phyloP scores from a whole-genome alignment of 495 filamentous ascomycete species.

The Trichocladium antarcticum region DNA sequence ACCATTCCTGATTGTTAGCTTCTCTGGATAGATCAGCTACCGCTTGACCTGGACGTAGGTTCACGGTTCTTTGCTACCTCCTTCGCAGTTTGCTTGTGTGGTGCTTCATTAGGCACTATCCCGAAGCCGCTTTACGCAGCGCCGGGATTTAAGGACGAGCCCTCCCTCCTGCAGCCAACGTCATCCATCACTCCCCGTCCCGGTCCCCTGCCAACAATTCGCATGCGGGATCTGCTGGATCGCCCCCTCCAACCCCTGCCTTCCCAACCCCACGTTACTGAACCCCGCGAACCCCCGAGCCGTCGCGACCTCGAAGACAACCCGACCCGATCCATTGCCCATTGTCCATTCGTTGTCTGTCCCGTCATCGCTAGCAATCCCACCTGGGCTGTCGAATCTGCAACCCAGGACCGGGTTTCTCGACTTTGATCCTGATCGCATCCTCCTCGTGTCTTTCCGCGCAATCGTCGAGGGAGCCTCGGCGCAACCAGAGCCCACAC shows the following conservation, averaged over 20 bases:
- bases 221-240: background rate
- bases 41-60: no score
- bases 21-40: no score
- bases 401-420: slow-evolving; percentile 3
- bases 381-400: slow-evolving; percentile 2
- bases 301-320: background rate
- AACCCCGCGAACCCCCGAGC: slow-evolving; percentile 4
- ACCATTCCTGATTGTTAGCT: no score
- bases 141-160: slow-evolving; percentile 4
- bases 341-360: background rate
- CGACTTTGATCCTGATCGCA: slow-evolving; percentile 1
- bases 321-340: background rate
- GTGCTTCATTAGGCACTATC: no score
- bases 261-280: slow-evolving; percentile 1
- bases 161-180: slow-evolving; percentile 9
- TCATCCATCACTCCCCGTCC: slow-evolving; percentile 5
- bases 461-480: no score
- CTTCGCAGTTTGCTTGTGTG: background rate
- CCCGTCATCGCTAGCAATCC: background rate
- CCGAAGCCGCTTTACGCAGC: background rate
- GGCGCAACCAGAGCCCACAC: no score
- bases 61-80: background rate
- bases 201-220: background rate
- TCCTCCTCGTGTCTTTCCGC: no score
- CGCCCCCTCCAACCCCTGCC: background rate